Conservation (phyloP, 2,329 filamentous ascomycete species). For the Diaporthe ampelina region DNA sequence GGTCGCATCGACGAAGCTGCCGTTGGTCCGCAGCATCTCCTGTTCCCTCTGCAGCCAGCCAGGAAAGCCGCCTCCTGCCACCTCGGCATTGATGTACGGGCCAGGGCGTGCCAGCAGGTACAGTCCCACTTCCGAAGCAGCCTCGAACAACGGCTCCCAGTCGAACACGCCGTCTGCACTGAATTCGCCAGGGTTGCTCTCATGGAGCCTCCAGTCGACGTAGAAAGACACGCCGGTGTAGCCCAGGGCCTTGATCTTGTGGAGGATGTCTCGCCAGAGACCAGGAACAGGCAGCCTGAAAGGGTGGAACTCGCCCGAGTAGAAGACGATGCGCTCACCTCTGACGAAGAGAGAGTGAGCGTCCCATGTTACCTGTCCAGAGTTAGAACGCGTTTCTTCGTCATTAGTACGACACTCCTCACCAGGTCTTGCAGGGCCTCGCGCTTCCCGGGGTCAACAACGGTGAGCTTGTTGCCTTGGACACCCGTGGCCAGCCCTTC, state of each 20-base stretch:
- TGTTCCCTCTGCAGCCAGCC: conserved; percentile 82
- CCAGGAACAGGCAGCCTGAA: conserved; percentile 63
- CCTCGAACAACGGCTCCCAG: conserved; percentile 81
- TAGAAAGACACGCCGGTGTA: conserved; percentile 88
- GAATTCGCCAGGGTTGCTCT: conserved; percentile 80
- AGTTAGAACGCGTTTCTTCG: neutral
- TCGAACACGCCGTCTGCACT: conserved; percentile 79
- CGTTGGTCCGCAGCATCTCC: conserved; percentile 73
- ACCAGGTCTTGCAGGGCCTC: conserved; percentile 38
- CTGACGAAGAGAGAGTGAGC: conserved; percentile 78
- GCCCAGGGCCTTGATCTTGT: conserved; percentile 86
- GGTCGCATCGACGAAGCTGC: conserved; percentile 75
- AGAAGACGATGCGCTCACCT: conserved; percentile 79
- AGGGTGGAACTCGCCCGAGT: conserved; percentile 81
- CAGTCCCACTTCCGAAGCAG: conserved; percentile 79
- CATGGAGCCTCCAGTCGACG: conserved; percentile 81
- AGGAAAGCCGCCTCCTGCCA: conserved; percentile 82
- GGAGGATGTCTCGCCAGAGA: conserved; percentile 76
- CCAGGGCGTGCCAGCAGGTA: conserved; percentile 81
- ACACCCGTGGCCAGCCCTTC: conserved; percentile 17
- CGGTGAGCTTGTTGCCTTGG: conserved; percentile 8
- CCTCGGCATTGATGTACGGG: conserved; percentile 85
- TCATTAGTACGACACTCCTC: neutral
- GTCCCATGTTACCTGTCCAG: conserved; percentile 74
- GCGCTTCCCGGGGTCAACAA: conserved; percentile 25